These are phyloP conservation scores for Backusella luteola DNA, from an alignment of 192 early-diverging fungal species.

Conservation along the genomic window DNA sequence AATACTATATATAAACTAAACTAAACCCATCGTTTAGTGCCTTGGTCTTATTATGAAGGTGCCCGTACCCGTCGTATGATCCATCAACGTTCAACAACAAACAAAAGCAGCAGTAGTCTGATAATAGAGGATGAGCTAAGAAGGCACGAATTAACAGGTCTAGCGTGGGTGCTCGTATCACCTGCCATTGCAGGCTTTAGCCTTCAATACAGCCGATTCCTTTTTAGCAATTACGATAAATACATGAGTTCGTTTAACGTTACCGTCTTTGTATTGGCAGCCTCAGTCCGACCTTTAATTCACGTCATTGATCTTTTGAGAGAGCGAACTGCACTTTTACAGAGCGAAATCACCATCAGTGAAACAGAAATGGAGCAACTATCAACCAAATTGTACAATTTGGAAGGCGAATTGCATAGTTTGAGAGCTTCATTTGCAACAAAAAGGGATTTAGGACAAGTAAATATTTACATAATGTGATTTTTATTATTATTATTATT, in stretches of 20 bases:
- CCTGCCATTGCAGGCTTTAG: constrained; percentile 57
- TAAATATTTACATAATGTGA: constrained; percentile 19
- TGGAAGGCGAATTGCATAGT: constrained; percentile 49
- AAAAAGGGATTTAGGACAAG: constrained; percentile 52
- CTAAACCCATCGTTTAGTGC: constrained; percentile 31
- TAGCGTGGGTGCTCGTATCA: constrained; percentile 48
- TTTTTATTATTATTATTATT: not conserved
- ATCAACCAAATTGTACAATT: constrained; percentile 39
- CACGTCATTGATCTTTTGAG: constrained; percentile 50
- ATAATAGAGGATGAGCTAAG: constrained; percentile 41
- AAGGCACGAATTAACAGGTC: constrained; percentile 49
- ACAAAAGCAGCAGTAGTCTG: constrained; percentile 12
- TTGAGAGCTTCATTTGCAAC: constrained; percentile 58
- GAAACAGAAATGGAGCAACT: constrained; percentile 50
- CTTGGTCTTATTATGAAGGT: constrained; percentile 59
- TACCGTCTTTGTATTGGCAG: constrained; percentile 56
- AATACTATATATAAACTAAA: not conserved
- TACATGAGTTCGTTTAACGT: constrained; percentile 59
- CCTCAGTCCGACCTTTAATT: constrained; percentile 49
- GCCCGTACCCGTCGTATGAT: constrained; percentile 48
- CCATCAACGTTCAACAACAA: constrained; percentile 8
- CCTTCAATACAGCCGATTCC: constrained; percentile 50
- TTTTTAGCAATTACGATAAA: constrained; percentile 54
- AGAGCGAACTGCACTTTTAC: constrained; percentile 49
- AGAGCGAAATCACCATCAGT: constrained; percentile 51